Conservation (phyloP, 1,139 yeast genomes). For the Debaryomyces udenii region DNA sequence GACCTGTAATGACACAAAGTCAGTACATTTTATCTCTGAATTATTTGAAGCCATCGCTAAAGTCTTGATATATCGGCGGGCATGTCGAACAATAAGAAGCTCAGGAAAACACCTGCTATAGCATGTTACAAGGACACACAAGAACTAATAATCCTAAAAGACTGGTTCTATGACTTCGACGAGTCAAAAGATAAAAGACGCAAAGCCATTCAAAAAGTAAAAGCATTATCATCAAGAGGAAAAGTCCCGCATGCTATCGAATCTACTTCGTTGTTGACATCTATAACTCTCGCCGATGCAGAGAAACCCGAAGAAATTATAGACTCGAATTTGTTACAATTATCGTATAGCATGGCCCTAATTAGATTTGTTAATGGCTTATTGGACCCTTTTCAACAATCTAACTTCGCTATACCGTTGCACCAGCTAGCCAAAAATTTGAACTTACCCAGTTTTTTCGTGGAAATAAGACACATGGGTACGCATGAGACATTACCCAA, state of each 20-base stretch:
- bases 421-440: conserved; percentile 71
- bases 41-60: conserved; percentile 1
- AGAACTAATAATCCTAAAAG: conserved; percentile 57
- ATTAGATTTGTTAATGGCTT: conserved; percentile 91
- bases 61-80: neutral
- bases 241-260: conserved; percentile 51
- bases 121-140: conserved; percentile 57
- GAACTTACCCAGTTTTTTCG: conserved; percentile 79
- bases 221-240: conserved; percentile 41
- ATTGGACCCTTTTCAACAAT: conserved; percentile 83
- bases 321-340: conserved; percentile 38
- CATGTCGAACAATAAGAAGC: conserved; percentile 4
- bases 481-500: conserved; percentile 89
- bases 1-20: conserved; percentile 1
- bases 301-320: conserved; percentile 21
- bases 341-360: conserved; percentile 74
- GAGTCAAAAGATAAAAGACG: conserved; percentile 26
- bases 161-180: conserved; percentile 56
- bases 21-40: neutral
- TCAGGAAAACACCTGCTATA: conserved; percentile 43
- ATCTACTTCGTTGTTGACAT: conserved; percentile 63
- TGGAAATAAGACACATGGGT: conserved; percentile 86
- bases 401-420: conserved; percentile 77
- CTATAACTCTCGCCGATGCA: conserved; percentile 54
- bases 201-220: conserved; percentile 51